phyloP scores from a whole-genome alignment of 805 yeast genomes.

The Myxozyma udenii region DNA sequence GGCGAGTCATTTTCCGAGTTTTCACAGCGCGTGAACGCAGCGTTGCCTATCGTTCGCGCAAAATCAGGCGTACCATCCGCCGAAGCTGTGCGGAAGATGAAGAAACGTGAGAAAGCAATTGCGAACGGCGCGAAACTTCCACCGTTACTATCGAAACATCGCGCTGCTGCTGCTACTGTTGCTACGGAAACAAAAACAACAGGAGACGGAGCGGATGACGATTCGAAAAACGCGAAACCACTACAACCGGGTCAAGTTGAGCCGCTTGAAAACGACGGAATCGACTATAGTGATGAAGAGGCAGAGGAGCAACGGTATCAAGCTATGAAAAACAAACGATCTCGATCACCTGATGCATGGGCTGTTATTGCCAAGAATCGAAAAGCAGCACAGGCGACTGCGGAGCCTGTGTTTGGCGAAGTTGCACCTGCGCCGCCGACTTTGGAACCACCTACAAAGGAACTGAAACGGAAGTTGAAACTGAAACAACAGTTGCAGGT shows the following conservation, averaged over 20 bases:
- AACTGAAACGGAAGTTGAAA: conserved; percentile 6
- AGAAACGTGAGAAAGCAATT: conserved; percentile 31
- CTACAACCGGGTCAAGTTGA: conserved; percentile 32
- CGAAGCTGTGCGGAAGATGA: conserved; percentile 29
- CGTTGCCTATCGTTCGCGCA: conserved; percentile 42
- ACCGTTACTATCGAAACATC: too few relatives aligned
- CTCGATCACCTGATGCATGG: conserved; percentile 46
- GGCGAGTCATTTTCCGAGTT: conserved; percentile 44
- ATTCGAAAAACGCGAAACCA: conserved; percentile 26
- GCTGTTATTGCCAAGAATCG: conserved; percentile 34
- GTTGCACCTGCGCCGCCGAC: conserved; percentile 45
- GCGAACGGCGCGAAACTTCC: conserved; percentile 20
- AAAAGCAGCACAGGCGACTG: conserved; percentile 20
- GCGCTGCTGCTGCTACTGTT: background rate
- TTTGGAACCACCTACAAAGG: conserved; percentile 37
- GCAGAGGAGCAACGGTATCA: conserved; percentile 31
- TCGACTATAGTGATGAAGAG: conserved; percentile 24
- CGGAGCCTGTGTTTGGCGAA: conserved; percentile 42
- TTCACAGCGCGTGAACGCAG: conserved; percentile 40
- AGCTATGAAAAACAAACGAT: conserved; percentile 21
- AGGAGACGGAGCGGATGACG: conserved; percentile 28
- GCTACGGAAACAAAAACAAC: conserved; percentile 28
- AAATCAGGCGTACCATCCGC: conserved; percentile 37
- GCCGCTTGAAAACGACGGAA: conserved; percentile 32
- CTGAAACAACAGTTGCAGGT: conserved; percentile 33